Base-by-base conservation (phyloP, 2,329 filamentous ascomycete genomes). In the Triangularia verruculosa region DNA sequence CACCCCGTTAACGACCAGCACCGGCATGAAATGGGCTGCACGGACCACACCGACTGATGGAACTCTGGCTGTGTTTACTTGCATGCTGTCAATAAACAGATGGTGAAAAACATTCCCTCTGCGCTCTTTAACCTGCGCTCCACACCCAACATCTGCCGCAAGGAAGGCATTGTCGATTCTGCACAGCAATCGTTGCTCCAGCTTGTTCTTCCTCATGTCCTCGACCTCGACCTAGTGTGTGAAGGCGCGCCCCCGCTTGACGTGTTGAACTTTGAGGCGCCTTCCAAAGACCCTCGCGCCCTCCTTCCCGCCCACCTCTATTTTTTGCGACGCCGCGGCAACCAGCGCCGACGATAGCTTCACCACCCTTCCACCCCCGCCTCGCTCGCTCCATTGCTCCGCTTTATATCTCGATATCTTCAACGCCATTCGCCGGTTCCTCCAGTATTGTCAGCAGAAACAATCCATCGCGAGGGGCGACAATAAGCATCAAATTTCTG, bases 31-130 rank as follows among this genome's bases (percentile, higher is more conserved):
- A 25, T 65, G 61, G 66, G 22, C 61, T 32, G 67, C 67, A 68
- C 68, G 53, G 61, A 54, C 65, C 64, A 65, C 20, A 11, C 24
- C 9, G 15, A 24, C 39, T 13, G 30, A 30, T 52, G 58, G 43
- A 53, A 58, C 32, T 58, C 28, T 58, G 55, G 8, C 27, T 55
- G 51, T 69, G 66, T 70, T 69, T 68, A 68, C 66, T 52, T 24
- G n/a, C 22, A 15, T 43, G 27, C 17, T 65, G 61, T 66, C 64
- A 67, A 64, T 67, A 69, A 69, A 69, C 66, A 69, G n/a, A 47
- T 47, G 39, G 39, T 47, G 39, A 47, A 47, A n/a, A 47, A 47
- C 39, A 47, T 47, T 47, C n/a, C n/a, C n/a, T n/a, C 39, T 47
- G 39, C 8, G 9, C 39, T 47, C 39, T 47, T 20, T 47, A 47